Evolutionary conservation across 1,139 yeast genomes (phyloP), one percentile per base, ranked within the genome.

Genomic region (Kluyveromyces sp.): DNA sequence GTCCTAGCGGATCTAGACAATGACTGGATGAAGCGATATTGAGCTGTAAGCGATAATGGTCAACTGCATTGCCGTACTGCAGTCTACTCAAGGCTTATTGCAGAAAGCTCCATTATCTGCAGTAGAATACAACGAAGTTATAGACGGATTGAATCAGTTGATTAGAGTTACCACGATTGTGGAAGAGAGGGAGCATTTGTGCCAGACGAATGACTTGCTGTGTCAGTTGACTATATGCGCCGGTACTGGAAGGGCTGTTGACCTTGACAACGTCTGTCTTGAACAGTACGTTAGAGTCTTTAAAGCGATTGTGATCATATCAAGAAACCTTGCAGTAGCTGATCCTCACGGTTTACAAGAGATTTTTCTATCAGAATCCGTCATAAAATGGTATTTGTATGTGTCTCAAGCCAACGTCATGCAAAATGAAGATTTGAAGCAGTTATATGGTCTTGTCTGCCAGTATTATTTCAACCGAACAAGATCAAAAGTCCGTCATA

Each of bases 241-340:
- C 40, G 52, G 17, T 22, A 12, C 31, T 19, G 30, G 28, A 20
- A 7, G 16, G 8, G 11, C 32, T 20, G 6, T 17, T 3, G 20
- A 18, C 9, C 28, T 38, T 18, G 45, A 51, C 16, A 46, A 45
- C 18, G 33, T 40, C 41, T 42, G 22, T 32, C 15, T 36, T 19
- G 16, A 11, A 8, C 43, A 39, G 50, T 46, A 46, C 39, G 7
- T 48, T 25, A 46, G 62, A 44, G 44, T 53, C 18, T 12, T 17
- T 18, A 55, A 73, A 41, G 74, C 71, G 3, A 49, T 65, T 2
- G 41, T 66, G 1, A 41, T 70, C 1, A 38, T 69, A 20, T 61
- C 65, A 18, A 55, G 73, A 39, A 70, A 69, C 44, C 46, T 69
- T 39, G 49, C 68, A 2, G 64, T 55, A 3, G 57, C 60, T 43